These are phyloP conservation scores for Iberis pinnata DNA, from an alignment of 345 rosid genomes.

Conservation along the genomic window DNA sequence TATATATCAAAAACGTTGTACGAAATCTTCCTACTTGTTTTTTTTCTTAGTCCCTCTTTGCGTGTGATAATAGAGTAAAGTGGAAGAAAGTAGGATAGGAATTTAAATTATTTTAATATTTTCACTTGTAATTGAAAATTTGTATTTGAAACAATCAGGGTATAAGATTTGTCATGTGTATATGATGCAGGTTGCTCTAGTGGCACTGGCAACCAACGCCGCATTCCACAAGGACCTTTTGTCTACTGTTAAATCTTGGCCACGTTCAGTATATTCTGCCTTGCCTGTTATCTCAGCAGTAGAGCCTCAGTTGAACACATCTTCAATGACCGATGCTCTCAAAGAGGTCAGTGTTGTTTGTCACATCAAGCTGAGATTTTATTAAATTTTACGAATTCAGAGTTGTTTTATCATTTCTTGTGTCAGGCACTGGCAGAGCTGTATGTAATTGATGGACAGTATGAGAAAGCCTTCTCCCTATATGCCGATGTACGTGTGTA, in stretches of 20 bases:
- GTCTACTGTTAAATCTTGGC: slow-evolving; percentile 94
- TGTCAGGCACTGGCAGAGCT: slow-evolving; percentile 84
- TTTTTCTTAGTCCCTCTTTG: background rate
- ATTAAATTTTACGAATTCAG: slow-evolving; percentile 12
- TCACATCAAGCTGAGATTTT: slow-evolving; percentile 23
- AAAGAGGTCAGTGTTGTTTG: slow-evolving; percentile 57
- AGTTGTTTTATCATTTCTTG: slow-evolving; percentile 20
- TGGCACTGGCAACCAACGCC: slow-evolving; percentile 91
- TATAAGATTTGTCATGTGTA: no score
- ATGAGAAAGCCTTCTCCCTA: slow-evolving; percentile 77
- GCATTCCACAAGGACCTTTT: slow-evolving; percentile 73
- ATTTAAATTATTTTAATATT: background rate
- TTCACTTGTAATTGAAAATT: background rate
- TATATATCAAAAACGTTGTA: slow-evolving; percentile 10
- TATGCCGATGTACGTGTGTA: slow-evolving; percentile 89
- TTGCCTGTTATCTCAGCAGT: slow-evolving; percentile 89
- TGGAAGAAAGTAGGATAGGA: background rate
- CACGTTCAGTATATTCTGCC: slow-evolving; percentile 68
- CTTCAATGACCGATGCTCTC: slow-evolving; percentile 90
- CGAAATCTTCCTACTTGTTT: background rate
- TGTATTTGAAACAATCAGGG: background rate
- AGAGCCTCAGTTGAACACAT: slow-evolving; percentile 93
- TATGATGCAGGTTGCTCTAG: slow-evolving; percentile 75
- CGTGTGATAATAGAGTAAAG: slow-evolving; percentile 11
- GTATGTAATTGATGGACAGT: slow-evolving; percentile 79